Conservation (phyloP, 352 stramenopile genomes). For the Thalassiosira sp. region DNA sequence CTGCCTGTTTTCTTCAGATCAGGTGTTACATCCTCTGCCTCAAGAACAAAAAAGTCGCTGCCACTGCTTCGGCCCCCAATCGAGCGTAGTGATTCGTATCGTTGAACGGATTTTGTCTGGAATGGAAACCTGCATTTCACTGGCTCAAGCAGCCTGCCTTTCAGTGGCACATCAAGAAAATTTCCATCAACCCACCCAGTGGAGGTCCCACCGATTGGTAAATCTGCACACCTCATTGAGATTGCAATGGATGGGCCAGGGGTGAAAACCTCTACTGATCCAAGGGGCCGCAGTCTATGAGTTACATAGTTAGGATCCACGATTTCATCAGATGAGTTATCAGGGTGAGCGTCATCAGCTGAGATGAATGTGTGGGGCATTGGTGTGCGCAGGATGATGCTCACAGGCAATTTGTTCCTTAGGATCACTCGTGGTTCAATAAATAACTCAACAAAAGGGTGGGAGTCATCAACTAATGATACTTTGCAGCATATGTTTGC, state of each 20-base stretch:
- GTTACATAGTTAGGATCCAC: conserved; percentile 46
- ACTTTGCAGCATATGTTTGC: conserved; percentile 62
- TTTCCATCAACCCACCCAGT: conserved; percentile 78
- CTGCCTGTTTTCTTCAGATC: conserved; percentile 32
- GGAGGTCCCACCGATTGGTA: conserved; percentile 66
- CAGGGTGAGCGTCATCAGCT: conserved; percentile 7
- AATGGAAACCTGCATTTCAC: conserved; percentile 76
- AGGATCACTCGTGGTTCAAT: conserved; percentile 74
- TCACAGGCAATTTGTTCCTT: conserved; percentile 76
- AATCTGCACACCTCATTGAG: conserved; percentile 69
- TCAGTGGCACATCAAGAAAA: conserved; percentile 79
- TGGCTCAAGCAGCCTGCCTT: conserved; percentile 62
- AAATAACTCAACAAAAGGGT: conserved; percentile 72
- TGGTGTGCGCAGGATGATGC: conserved; percentile 69
- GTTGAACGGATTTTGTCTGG: conserved; percentile 47
- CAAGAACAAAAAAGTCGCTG: conserved; percentile 71
- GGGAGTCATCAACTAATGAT: conserved; percentile 57
- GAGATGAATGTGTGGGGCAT: conserved; percentile 80
- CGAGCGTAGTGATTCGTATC: conserved; percentile 41
- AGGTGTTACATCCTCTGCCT: conserved; percentile 62
- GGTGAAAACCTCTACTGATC: conserved; percentile 79
- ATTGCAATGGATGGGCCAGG: conserved; percentile 79
- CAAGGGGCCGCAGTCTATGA: conserved; percentile 59
- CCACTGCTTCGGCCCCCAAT: conserved; percentile 28
- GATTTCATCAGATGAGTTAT: conserved; percentile 22